Evolutionary conservation across 805 yeast genomes (phyloP), one percentile per base, ranked within the genome.

Genomic region (Pichia thaimueangensis): DNA sequence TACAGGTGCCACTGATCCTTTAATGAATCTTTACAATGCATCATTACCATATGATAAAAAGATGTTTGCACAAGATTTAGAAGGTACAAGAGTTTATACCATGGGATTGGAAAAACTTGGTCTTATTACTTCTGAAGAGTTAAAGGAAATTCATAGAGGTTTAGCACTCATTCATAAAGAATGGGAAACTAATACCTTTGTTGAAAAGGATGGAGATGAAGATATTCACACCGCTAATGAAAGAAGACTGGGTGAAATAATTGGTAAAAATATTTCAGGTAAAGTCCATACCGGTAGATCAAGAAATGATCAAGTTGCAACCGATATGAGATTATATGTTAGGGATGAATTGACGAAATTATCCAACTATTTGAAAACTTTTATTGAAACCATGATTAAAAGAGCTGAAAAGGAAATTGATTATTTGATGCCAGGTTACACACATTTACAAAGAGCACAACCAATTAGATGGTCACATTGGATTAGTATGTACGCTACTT

Each of bases 381-480:
- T 91, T 46, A 82, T 91, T 59, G 60, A 68, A 47, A 81, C 81
- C 16, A 74, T 93, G 52, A 58, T 79, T 33, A 71, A 71, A 43
- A 78, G 99, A 59, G 96, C 95, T 5, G 82, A 78, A 56, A 61
- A 72, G 27, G 99, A 93, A 67, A 85, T 93, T 46, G 95, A 84
- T 54, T 84, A 83, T 16, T 73, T 93, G 59, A 93, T 93, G 97
- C 99, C 99, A 10, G 99, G 99, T 34, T 93, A 93, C 69, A 93
- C 99, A 12, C 99, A 93, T 68, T 71, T 93, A 61, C 98, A 93
- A 72, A 84, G 96, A 63, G 97, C 97, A 2, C 99, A 89, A 67
- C 99, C 99, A n/a, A 93, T 93, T 58, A 79, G 99, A 68, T 93
- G 99, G 99, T 73, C 97, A 1, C 99, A 93, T 63, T 91, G 97